A percentile compares a stretch with the other conserved stretches of the same genome.
phyloP scores from a whole-genome alignment of 192 early-diverging fungal species.

The Podila verticillata region DNA sequence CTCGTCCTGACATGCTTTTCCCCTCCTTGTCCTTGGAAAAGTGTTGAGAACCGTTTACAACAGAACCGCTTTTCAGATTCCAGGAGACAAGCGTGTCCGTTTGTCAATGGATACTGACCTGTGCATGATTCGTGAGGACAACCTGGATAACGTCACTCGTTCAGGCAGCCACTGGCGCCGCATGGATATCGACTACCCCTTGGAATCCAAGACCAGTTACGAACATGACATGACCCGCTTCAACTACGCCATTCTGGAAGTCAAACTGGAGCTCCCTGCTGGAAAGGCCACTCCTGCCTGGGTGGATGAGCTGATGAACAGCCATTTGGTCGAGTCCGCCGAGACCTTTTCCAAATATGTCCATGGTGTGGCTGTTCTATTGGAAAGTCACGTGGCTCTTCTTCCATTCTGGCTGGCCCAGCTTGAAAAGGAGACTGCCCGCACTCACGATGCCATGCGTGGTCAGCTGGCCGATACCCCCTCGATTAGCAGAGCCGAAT shows the following conservation, averaged over 20 bases:
- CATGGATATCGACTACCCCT: conserved; percentile 72
- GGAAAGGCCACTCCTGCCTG: conserved; percentile 77
- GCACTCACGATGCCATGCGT: conserved; percentile 35
- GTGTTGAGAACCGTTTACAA: conserved; percentile 94
- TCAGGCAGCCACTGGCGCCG: conserved; percentile 92
- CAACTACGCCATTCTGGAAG: conserved; percentile 95
- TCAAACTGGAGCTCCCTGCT: conserved; percentile 79
- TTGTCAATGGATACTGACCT: conserved; percentile 96
- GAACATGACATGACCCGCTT: conserved; percentile 85
- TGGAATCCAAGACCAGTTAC: conserved; percentile 80
- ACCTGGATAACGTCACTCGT: conserved; percentile 73
- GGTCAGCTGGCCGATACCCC: conserved; percentile 41
- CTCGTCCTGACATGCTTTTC: neutral
- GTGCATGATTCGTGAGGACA: conserved; percentile 96
- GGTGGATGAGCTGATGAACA: conserved; percentile 78
- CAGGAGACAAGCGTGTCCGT: conserved; percentile 92
- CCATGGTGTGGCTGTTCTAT: conserved; percentile 80
- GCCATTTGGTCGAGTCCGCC: conserved; percentile 80
- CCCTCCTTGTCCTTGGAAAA: conserved; percentile 10
- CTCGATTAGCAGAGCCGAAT: conserved; percentile 35
- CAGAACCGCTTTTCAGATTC: conserved; percentile 98
- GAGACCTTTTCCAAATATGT: conserved; percentile 91
- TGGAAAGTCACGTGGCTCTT: conserved; percentile 68
- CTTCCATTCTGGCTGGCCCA: conserved; percentile 70
- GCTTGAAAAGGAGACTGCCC: conserved; percentile 36